Base-by-base conservation (phyloP, 2,329 filamentous ascomycete genomes). In the Clarireedia monteithiana region DNA sequence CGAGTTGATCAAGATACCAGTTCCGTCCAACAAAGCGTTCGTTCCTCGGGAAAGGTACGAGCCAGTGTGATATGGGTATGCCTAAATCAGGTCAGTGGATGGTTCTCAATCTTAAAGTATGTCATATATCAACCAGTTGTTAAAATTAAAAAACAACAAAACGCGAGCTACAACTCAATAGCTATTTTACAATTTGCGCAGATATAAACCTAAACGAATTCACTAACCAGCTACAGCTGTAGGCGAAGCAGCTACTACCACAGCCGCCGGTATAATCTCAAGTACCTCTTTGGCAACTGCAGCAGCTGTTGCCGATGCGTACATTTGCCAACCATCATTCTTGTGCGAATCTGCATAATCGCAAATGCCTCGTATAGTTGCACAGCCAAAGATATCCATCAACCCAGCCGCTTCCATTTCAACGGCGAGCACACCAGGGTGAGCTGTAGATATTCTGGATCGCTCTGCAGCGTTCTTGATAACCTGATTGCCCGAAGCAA, bases 331-430 rank as follows among this genome's bases (percentile, higher is more conserved):
- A n/a, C 12, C 6, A 10, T 58, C 47, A 27, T 50, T 50, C 24
- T 55, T 58, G 15, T 58, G 56, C 4, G 52, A 50, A 47, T 58
- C 56, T n/a, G 56, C 45, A 47, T 58, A 60, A 39, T 60, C 48
- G 39, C 52, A 58, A 27, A 60, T 60, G 6, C 58, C 58, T 39
- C 56, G 15, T n/a, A 60, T 60, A 23, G 58, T 53, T 5, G 58
- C 24, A 40, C 58, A 58, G 17, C 51, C 26, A 27, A 27, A 27
- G 26, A 27, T 6, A 5, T 27, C 26, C 26, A 27, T 27, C 26
- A 27, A 6, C 26, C 26, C 26, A 27, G 26, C 26, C 26, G 26
- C 26, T 27, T 1, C 26, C 26, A 27, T 27, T 27, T 27, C 26
- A 27, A 27, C 26, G 5, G 26, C 26, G 26, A 27, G 26, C 26